Evolutionary conservation across 2,329 filamentous ascomycete genomes (phyloP).

Genomic region (Sporothrix brunneoviolacea): DNA sequence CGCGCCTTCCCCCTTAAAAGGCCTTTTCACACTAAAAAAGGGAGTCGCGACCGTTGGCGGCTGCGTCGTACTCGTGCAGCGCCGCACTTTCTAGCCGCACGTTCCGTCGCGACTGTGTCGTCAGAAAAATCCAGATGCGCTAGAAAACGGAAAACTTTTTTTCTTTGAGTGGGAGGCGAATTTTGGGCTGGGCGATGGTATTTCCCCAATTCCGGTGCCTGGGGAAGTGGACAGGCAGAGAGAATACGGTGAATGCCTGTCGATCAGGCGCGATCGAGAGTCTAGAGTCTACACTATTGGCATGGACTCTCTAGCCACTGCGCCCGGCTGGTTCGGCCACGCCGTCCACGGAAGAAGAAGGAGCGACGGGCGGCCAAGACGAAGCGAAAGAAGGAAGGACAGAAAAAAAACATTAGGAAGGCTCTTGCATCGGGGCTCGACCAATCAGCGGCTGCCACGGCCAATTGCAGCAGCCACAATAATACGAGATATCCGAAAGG

Average conservation of each 20-base stretch:
- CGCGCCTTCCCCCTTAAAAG: background rate
- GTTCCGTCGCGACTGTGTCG: too few species aligned
- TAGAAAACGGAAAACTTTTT: constrained; percentile 1
- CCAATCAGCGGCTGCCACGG: constrained; percentile 4
- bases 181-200: background rate
- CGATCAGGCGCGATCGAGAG: constrained; percentile 2
- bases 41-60: constrained; percentile 6
- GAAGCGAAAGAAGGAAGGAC: background rate
- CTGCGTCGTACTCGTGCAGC: too few species aligned
- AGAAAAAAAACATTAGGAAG: background rate
- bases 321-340: constrained; percentile 2
- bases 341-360: constrained; percentile 4
- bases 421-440: too few species aligned
- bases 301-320: background rate
- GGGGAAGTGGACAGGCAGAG: background rate
- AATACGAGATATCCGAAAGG: background rate
- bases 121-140: background rate
- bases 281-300: background rate
- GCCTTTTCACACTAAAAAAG: constrained; percentile 5
- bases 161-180: constrained; percentile 9
- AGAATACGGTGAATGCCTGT: background rate
- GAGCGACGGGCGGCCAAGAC: background rate
- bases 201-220: background rate
- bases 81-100: too few species aligned
- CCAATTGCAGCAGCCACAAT: background rate